phyloP scores from a whole-genome alignment of 306 rosid genomes.

The Castanospermum australe region DNA sequence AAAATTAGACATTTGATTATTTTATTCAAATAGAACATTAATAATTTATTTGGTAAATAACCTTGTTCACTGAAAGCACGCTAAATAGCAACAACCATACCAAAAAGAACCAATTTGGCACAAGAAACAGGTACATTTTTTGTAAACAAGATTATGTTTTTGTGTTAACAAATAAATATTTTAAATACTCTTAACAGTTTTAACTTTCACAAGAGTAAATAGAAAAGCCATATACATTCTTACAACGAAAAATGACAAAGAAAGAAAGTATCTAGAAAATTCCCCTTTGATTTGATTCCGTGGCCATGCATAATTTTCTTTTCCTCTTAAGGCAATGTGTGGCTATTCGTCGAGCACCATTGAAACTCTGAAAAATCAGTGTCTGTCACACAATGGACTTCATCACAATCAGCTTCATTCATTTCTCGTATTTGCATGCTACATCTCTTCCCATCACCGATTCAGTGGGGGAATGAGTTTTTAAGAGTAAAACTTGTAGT shows the following conservation, averaged over 20 bases:
- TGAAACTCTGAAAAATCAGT: neutral
- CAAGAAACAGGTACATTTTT: no score
- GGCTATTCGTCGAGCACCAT: neutral
- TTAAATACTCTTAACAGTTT: neutral
- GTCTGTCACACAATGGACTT: neutral
- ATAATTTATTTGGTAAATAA: no score
- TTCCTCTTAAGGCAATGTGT: neutral
- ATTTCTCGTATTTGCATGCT: neutral
- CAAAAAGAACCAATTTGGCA: no score
- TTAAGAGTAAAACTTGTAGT: constrained; percentile 62
- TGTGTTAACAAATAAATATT: no score
- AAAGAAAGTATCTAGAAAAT: neutral
- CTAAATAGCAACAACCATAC: no score
- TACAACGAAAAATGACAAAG: neutral
- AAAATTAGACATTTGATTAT: no score
- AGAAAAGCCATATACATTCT: neutral
- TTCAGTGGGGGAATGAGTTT: neutral
- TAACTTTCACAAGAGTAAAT: neutral
- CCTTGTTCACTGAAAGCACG: no score
- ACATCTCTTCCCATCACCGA: neutral
- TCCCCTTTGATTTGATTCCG: neutral
- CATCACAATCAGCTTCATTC: neutral
- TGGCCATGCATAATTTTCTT: neutral
- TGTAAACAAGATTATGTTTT: no score
- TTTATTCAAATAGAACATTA: no score